Percentiles rank a stretch among this genome's conserved stretches.
phyloP scores from a whole-genome alignment of 164 flowering plant species.

The Houttuynia cordata region DNA sequence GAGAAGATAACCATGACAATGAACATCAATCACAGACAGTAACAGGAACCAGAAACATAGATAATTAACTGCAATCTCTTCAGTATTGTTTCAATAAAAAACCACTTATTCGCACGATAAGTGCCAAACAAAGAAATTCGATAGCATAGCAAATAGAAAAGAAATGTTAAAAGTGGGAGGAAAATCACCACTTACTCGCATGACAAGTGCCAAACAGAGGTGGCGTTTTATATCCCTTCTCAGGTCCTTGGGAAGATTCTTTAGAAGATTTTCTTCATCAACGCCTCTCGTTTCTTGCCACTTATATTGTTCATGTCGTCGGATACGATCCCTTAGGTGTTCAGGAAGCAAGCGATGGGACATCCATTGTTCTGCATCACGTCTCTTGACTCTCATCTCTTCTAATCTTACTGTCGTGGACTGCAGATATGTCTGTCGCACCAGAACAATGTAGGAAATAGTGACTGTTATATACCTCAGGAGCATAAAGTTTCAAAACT shows the following conservation, averaged over 20 bases:
- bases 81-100: no score
- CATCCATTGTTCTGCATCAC: conserved; percentile 73
- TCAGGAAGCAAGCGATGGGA: conserved; percentile 56
- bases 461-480: background rate
- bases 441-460: no score
- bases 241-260: conserved; percentile 50
- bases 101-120: no score
- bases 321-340: conserved; percentile 37
- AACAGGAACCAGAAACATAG: no score
- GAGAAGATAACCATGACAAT: no score
- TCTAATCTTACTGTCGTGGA: conserved; percentile 53
- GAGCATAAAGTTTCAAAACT: background rate
- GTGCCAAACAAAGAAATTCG: background rate
- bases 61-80: no score
- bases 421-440: conserved; percentile 46
- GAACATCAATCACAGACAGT: no score
- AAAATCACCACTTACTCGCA: conserved; percentile 27
- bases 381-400: conserved; percentile 58
- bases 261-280: conserved; percentile 44
- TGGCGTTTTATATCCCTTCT: conserved; percentile 60
- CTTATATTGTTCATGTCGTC: conserved; percentile 52
- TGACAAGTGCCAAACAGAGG: conserved; percentile 43
- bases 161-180: background rate
- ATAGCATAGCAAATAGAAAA: background rate
- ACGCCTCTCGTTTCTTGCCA: conserved; percentile 68